Conservation (phyloP, 2,329 filamentous ascomycete genomes). For the Ophiosphaerella korrae region DNA sequence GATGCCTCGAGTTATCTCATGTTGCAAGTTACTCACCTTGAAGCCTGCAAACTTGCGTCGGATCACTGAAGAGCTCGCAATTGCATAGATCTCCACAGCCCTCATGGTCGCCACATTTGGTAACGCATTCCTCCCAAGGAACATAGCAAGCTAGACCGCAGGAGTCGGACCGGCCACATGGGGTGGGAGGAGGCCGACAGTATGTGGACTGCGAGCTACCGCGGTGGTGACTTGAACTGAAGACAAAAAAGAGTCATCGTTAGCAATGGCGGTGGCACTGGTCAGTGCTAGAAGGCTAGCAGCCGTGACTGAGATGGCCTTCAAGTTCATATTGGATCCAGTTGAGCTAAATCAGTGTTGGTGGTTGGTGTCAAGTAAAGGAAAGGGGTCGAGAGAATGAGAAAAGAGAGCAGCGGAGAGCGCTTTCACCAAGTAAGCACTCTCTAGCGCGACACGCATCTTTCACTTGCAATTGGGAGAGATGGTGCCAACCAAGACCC, state of each 20-base stretch:
- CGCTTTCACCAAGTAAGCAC: too few relatives aligned
- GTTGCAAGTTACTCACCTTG: not conserved
- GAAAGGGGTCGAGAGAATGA: too few relatives aligned
- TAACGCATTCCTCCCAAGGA: not conserved
- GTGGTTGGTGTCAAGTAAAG: too few relatives aligned
- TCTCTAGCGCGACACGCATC: too few relatives aligned
- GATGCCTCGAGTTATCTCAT: not conserved
- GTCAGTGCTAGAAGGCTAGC: not conserved
- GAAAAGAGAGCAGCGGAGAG: too few relatives aligned
- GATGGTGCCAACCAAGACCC: too few relatives aligned
- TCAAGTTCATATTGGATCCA: constrained; percentile 1
- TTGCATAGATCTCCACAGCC: not conserved
- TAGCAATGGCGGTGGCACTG: not conserved
- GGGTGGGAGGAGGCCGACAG: not conserved
- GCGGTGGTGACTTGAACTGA: not conserved
- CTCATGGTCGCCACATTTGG: not conserved
- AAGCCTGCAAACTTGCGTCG: not conserved
- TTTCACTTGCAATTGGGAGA: too few relatives aligned
- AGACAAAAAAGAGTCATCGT: not conserved
- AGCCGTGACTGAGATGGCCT: not conserved
- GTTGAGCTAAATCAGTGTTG: not conserved
- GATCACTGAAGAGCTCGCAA: not conserved
- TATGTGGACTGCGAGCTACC: not conserved
- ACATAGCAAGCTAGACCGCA: not conserved
- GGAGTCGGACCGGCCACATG: not conserved